These are phyloP conservation scores for Globisporangium echinulatum DNA, from an alignment of 352 stramenopile genomes.

Conservation along the genomic window DNA sequence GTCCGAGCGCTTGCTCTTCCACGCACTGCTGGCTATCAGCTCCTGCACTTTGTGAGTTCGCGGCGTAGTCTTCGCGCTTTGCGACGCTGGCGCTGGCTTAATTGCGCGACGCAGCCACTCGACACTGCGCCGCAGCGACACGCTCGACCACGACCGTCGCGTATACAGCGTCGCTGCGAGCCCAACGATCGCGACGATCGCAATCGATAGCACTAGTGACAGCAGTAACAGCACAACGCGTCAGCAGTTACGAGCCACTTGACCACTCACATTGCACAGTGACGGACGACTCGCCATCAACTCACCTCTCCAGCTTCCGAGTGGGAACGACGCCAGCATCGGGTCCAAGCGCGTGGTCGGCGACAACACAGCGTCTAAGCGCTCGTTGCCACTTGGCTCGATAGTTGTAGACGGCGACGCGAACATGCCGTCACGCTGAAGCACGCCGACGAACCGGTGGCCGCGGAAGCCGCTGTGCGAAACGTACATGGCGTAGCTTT, in stretches of 20 bases:
- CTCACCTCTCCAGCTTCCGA: conserved; percentile 50
- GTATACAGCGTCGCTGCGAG: conserved; percentile 44
- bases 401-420: conserved; percentile 10
- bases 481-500: conserved; percentile 48
- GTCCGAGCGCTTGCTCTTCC: conserved; percentile 13
- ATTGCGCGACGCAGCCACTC: conserved; percentile 12
- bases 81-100: conserved; percentile 1
- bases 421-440: conserved; percentile 30
- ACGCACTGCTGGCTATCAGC: conserved; percentile 1
- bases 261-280: neutral
- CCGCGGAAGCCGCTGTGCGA: conserved; percentile 51
- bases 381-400: conserved; percentile 16
- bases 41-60: conserved; percentile 4
- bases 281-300: neutral
- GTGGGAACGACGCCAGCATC: conserved; percentile 34
- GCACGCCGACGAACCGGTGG: conserved; percentile 39
- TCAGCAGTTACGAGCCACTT: too few species aligned
- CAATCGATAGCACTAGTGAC: conserved; percentile 37
- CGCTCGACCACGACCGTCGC: conserved; percentile 30
- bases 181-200: conserved; percentile 40
- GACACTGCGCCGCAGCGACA: conserved; percentile 9
- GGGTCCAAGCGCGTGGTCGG: conserved; percentile 18
- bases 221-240: too few species aligned
- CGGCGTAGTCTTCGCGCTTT: neutral
- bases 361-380: conserved; percentile 27